Base-by-base conservation (phyloP, 495 filamentous ascomycete species). In the Aspergillus affinis region DNA sequence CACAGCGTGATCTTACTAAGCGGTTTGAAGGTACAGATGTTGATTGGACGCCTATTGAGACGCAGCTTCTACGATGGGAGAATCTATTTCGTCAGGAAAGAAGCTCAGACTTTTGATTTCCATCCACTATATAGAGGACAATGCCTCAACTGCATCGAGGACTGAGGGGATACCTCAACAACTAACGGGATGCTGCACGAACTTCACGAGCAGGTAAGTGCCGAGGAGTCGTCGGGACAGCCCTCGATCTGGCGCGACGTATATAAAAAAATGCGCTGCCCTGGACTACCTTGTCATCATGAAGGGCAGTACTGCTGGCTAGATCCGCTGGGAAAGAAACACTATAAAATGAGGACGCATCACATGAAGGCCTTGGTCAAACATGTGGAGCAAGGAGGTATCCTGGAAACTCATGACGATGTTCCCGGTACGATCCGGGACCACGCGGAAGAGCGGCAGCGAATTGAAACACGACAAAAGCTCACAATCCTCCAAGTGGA, bases 251-350 rank as follows among this genome's bases (percentile, higher is more conserved):
- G 64, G 67, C 52, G 60, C 7, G 55, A 65, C 49, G 62, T 77
- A 8, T 76, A 73, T 58, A 69, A 36, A 44, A 48, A 69, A 8
- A 69, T 75, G 62, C 67, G 65, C 32, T 75, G 66, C 20, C 55
- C 61, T 53, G 63, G 65, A 13, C 19, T 55, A 19, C 57, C 65
- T 44, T 74, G 59, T 27, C 29, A 61, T 54, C 61, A 70, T 17
- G 10, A 62, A 17, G 61, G 63, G 1, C 60, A 64, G 8, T 64
- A 70, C 51, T 75, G 63, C 54, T 75, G 67, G 67, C 58, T 58
- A 8, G 70, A 75, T 59, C 69, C 62, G 21, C 20, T 57, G 17
- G 64, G 65, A n/a, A 72, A 69, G 55, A 73, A 69, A 53, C 65
- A 70, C 54, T 69, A 72, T 51, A 67, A 58, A 61, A 57, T 76